Base-by-base conservation (phyloP, 768 basidiomycete species). In the Myochromella boudieri region DNA sequence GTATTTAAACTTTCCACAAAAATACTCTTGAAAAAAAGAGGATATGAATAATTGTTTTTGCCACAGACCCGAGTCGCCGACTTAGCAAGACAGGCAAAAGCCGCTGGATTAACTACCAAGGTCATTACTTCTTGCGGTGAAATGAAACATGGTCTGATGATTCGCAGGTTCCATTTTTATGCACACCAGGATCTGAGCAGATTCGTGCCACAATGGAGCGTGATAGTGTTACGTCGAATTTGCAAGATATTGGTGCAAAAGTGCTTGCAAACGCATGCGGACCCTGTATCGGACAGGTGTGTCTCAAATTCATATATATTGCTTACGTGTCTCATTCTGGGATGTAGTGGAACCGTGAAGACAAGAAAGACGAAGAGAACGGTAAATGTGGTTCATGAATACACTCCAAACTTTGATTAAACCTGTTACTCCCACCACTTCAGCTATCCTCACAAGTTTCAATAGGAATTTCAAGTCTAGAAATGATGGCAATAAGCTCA, bases 241-340 rank as follows among this genome's bases (percentile, higher is more conserved):
- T 99, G 32, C 78, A 95, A 65, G 83, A 83, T 56, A 88, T 97
- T 42, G 97, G 97, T n/a, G 97, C 90, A 2, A 76, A 85, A 42
- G 95, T 99, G 18, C 75, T 99, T 27, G 95, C 97, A 5, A 99
- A 99, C 65, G 97, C 97, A 3, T 99, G 97, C 56, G 97, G 97
- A 42, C 97, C 97, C 20, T 99, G 97, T 63, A 99, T 98, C 57
- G 97, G 97, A 37, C 95, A 97, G 69, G 88, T 85, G 15, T 20
- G 54, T 49, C 32, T 55, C 26, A 54, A 12, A 25, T 31, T 11
- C 53, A 38, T 21, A 27, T 44, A 34, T 20, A 6, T 38, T 37
- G 41, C 3, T 33, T 24, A 24, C 21, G 31, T 37, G 45, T 20
- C 11, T 22, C 32, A 48, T 36, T 42, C 51, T 54, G 53, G 26